Conservation (phyloP, 164 flowering plant species). For the Chimonanthus praecox region DNA sequence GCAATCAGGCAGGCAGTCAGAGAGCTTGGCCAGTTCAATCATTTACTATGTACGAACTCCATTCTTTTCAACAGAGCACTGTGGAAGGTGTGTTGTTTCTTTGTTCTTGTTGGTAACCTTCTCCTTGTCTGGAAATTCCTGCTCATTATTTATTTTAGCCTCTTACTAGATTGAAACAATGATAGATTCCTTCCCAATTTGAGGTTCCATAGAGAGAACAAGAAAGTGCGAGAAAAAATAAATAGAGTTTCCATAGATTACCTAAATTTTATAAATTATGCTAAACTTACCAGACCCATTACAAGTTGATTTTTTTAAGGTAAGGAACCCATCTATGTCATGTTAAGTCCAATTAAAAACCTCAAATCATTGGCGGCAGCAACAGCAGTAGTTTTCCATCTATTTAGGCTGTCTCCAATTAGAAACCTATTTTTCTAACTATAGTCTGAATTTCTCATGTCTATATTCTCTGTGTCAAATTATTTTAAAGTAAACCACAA, state of each 20-base stretch:
- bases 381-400: too few relatives aligned
- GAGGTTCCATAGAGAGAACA: not conserved
- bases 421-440: too few relatives aligned
- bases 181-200: not conserved
- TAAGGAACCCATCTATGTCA: too few relatives aligned
- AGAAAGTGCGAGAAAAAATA: too few relatives aligned
- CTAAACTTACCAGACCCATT: not conserved
- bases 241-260: not conserved
- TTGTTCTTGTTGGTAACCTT: constrained; percentile 1
- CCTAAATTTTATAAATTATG: not conserved
- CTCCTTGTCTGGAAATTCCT: too few relatives aligned
- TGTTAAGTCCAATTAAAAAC: too few relatives aligned
- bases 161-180: not conserved
- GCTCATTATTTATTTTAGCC: not conserved
- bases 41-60: constrained; percentile 45
- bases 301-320: too few relatives aligned
- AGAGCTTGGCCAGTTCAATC: constrained; percentile 55
- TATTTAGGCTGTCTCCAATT: too few relatives aligned
- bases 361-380: too few relatives aligned
- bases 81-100: constrained; percentile 61
- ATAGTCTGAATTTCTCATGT: too few relatives aligned
- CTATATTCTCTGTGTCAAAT: too few relatives aligned
- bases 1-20: constrained; percentile 34
- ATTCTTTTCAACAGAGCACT: constrained; percentile 38
- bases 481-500: too few relatives aligned